Percentiles rank a stretch among this genome's conserved stretches.
Evolutionary conservation across 495 filamentous ascomycete species (phyloP).

Genomic region (Darksidea phi): DNA sequence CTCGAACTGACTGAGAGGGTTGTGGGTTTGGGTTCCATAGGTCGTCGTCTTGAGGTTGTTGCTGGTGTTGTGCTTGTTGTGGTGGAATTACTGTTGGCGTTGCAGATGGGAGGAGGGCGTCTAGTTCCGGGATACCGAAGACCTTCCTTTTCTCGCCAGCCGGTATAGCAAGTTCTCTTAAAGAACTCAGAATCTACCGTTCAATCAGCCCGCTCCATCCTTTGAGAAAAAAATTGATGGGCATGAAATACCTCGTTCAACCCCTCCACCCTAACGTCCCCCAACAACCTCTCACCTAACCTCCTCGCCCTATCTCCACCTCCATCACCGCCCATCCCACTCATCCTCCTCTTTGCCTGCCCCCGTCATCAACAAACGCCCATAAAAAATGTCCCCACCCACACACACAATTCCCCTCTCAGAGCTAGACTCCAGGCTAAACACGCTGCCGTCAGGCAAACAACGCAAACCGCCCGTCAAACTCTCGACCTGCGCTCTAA

Average conservation of each 20-base stretch:
- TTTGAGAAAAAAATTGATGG: neutral
- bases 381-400: slow-evolving; percentile 63
- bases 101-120: slow-evolving; percentile 46
- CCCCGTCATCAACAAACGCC: slow-evolving; percentile 1
- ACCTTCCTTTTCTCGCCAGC: neutral
- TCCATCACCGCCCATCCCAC: slow-evolving; percentile 43
- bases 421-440: slow-evolving; percentile 52
- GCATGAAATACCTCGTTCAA: slow-evolving; percentile 56
- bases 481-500: slow-evolving; percentile 66
- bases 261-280: slow-evolving; percentile 61
- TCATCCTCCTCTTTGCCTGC: slow-evolving; percentile 1
- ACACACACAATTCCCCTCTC: slow-evolving; percentile 56
- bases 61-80: neutral
- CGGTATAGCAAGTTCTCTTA: neutral
- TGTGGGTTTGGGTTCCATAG: slow-evolving; percentile 5
- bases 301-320: slow-evolving; percentile 46
- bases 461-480: slow-evolving; percentile 50
- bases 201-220: neutral
- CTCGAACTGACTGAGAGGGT: neutral
- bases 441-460: slow-evolving; percentile 49
- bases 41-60: neutral
- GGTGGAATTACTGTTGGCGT: neutral
- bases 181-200: slow-evolving; percentile 14
- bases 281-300: slow-evolving; percentile 63
- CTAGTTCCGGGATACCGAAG: slow-evolving; percentile 51